Base-by-base conservation (phyloP, 2,329 filamentous ascomycete species). In the Colletotrichum sp. region DNA sequence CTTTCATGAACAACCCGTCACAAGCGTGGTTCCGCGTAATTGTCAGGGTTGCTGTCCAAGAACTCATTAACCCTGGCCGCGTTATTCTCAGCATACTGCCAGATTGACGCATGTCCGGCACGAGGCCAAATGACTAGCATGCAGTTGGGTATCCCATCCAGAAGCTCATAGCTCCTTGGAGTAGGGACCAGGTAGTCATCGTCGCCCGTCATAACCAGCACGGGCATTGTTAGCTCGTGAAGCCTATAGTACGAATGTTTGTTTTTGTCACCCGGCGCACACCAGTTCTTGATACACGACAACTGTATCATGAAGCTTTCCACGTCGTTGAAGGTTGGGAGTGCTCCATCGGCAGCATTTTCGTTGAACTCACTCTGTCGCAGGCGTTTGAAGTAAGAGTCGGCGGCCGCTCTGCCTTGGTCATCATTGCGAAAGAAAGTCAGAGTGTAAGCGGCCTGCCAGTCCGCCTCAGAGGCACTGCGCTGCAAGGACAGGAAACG, bases 161-260 rank as follows among this genome's bases (percentile, higher is more conserved):
- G 24, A 8, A 75, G 34, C 62, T 75, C 72, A 26, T 71, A 75
- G n/a, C 72, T 71, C n/a, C 66, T 36, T 6, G 67, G 66, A 2
- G 72, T 75, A 8, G 72, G 72, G 15, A 75, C 72, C 8, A 75
- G 34, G 13, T 71, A 70, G 52, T 75, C 72, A 18, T 75, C 68
- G 7, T 75, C 72, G 28, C 72, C 72, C 7, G 66, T 75, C 72
- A 71, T 70, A 18, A 75, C 72, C 5, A 75, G 68, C 26, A 71
- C 72, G 12, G 72, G 72, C 67, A 75, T 75, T 5, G 59, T 60
- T 1, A 75, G 24, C 52, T 75, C 72, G 26, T 30, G 24, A 7
- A 75, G 24, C 8, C 72, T 57, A 15, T 75, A 65, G 30, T 30
- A 74, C 6, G 72, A 71, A 39, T 69, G 65, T 15, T 73, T 69